Evolutionary conservation across 2,329 filamentous ascomycete species (phyloP).

Genomic region (Trichoderma sp.): DNA sequence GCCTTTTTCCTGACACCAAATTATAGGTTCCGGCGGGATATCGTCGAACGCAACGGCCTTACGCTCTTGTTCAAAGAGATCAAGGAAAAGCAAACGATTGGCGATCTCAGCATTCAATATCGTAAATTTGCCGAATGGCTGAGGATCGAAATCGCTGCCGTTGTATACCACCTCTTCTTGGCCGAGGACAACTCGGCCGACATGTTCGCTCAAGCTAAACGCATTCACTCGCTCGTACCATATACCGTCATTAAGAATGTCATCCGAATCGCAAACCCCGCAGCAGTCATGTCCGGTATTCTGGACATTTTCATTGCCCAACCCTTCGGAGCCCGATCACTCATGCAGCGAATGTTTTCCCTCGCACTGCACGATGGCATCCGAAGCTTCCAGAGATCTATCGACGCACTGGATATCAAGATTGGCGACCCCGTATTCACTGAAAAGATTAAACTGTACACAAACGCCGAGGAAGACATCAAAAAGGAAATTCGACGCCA

Average conservation of each 20-base stretch:
- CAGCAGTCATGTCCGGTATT: slow-evolving; percentile 93
- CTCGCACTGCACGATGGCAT: slow-evolving; percentile 91
- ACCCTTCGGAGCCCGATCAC: slow-evolving; percentile 83
- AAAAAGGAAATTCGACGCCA: slow-evolving; percentile 74
- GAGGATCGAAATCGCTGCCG: slow-evolving; percentile 93
- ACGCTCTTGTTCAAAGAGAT: slow-evolving; percentile 93
- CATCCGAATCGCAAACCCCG: slow-evolving; percentile 93
- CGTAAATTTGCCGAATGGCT: slow-evolving; percentile 98
- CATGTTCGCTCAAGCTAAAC: slow-evolving; percentile 87
- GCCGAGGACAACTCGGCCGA: slow-evolving; percentile 98
- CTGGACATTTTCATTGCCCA: slow-evolving; percentile 95
- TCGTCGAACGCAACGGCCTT: slow-evolving; percentile 73
- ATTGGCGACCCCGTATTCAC: slow-evolving; percentile 79
- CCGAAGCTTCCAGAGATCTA: slow-evolving; percentile 77
- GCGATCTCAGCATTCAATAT: slow-evolving; percentile 89
- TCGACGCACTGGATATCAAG: slow-evolving; percentile 72
- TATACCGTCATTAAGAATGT: slow-evolving; percentile 95
- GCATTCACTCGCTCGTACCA: slow-evolving; percentile 91
- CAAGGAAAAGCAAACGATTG: slow-evolving; percentile 81
- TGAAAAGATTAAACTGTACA: slow-evolving; percentile 78
- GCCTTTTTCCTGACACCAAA: slow-evolving; percentile 18
- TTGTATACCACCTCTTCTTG: slow-evolving; percentile 93
- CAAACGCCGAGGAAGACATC: slow-evolving; percentile 68
- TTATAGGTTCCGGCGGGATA: slow-evolving; percentile 61
- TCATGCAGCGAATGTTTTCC: slow-evolving; percentile 93